phyloP scores from a whole-genome alignment of 805 yeast species.

The Metschnikowia shivogae region DNA sequence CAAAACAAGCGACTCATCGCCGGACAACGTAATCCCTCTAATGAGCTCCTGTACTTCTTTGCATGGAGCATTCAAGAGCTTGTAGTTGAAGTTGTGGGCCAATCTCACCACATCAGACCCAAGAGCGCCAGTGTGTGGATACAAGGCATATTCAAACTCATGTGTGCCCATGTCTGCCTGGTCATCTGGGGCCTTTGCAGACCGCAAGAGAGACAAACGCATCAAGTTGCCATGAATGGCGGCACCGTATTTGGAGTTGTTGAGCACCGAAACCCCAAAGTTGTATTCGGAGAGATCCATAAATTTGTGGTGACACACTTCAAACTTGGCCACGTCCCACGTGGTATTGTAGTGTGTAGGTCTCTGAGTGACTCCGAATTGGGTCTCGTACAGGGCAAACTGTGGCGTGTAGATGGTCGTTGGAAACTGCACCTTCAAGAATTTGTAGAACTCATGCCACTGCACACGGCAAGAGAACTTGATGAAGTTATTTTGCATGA shows the following conservation, averaged over 20 bases:
- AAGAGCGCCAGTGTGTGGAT: slow-evolving; percentile 75
- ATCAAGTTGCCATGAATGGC: slow-evolving; percentile 89
- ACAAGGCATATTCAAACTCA: slow-evolving; percentile 73
- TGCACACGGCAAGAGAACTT: slow-evolving; percentile 49
- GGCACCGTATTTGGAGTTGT: slow-evolving; percentile 88
- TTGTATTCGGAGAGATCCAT: slow-evolving; percentile 84
- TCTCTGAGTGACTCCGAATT: slow-evolving; percentile 84
- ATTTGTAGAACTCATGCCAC: slow-evolving; percentile 87
- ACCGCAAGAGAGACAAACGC: slow-evolving; percentile 79
- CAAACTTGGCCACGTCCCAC: slow-evolving; percentile 97
- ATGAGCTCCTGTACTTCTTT: slow-evolving; percentile 8
- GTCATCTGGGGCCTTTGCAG: slow-evolving; percentile 94
- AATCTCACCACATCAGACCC: slow-evolving; percentile 61
- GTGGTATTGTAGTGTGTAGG: slow-evolving; percentile 94
- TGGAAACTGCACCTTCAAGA: slow-evolving; percentile 92
- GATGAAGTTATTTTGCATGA: slow-evolving; percentile 28
- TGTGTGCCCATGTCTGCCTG: slow-evolving; percentile 93
- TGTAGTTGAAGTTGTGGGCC: slow-evolving; percentile 77
- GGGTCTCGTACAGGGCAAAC: slow-evolving; percentile 84
- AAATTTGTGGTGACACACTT: slow-evolving; percentile 90
- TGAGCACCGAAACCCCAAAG: slow-evolving; percentile 83
- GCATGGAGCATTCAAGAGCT: slow-evolving; percentile 20
- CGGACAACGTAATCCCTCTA: slow-evolving; percentile 29
- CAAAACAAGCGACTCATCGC: slow-evolving; percentile 59
- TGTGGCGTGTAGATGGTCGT: slow-evolving; percentile 70